Percentiles rank a stretch among this genome's conserved stretches.
Evolutionary conservation across 2,329 filamentous ascomycete species (phyloP).

Genomic region (Phialocephala subalpina): DNA sequence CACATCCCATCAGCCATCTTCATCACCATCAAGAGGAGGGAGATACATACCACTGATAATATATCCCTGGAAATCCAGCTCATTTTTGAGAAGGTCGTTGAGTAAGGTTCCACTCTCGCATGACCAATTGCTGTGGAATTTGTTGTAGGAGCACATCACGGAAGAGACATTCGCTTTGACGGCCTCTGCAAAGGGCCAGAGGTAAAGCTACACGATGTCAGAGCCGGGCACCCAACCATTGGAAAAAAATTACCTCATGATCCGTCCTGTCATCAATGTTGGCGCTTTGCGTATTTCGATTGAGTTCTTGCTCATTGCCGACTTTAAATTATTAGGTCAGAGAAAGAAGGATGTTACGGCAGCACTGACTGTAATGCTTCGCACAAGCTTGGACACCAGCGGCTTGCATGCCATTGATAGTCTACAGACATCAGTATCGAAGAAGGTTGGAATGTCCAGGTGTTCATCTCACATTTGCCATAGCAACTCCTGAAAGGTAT

Average conservation of each 20-base stretch:
- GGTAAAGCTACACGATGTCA: slow-evolving; percentile 35
- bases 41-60: slow-evolving; percentile 56
- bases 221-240: background rate
- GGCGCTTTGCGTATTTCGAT: slow-evolving; percentile 60
- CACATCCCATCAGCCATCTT: slow-evolving; percentile 35
- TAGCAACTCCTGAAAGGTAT: slow-evolving; percentile 72
- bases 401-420: slow-evolving; percentile 64
- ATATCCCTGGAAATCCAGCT: slow-evolving; percentile 80
- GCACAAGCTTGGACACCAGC: slow-evolving; percentile 59
- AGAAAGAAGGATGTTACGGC: slow-evolving; percentile 36
- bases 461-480: slow-evolving; percentile 51
- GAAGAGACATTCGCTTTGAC: slow-evolving; percentile 70
- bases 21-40: slow-evolving; percentile 35
- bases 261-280: slow-evolving; percentile 71
- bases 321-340: slow-evolving; percentile 48
- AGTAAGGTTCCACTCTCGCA: slow-evolving; percentile 70
- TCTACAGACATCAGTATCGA: slow-evolving; percentile 49
- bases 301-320: slow-evolving; percentile 73
- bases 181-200: slow-evolving; percentile 70
- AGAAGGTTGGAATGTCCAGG: background rate
- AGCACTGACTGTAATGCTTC: slow-evolving; percentile 60
- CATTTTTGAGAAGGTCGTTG: slow-evolving; percentile 70
- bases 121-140: slow-evolving; percentile 72
- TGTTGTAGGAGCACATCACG: slow-evolving; percentile 79
- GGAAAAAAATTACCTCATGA: slow-evolving; percentile 72